phyloP scores from a whole-genome alignment of 768 basidiomycete genomes.

The Psilocybe azurescens region DNA sequence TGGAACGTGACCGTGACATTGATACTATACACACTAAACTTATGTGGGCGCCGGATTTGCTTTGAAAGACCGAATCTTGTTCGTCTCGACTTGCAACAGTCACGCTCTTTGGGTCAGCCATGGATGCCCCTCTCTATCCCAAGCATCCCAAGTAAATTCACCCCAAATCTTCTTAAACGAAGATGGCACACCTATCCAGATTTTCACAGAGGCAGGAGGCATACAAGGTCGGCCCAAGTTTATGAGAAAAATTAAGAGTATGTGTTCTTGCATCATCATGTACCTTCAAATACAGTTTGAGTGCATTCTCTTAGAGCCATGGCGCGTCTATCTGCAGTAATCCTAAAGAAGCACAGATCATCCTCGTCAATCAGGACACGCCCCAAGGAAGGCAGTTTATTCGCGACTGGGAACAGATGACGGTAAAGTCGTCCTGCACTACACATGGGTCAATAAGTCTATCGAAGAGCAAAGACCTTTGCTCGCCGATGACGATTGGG shows the following conservation, averaged over 20 bases:
- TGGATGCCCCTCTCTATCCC: constrained; percentile 22
- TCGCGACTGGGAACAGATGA: constrained; percentile 59
- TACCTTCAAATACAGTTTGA: no score
- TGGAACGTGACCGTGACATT: constrained; percentile 20
- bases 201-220: constrained; percentile 65
- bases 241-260: constrained; percentile 54
- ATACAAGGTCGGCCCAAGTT: constrained; percentile 55
- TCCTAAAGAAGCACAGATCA: constrained; percentile 56
- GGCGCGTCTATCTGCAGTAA: constrained; percentile 60
- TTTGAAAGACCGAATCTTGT: neutral
- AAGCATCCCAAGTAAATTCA: constrained; percentile 13
- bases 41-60: neutral
- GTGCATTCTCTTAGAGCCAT: no score
- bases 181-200: constrained; percentile 46
- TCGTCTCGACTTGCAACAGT: neutral
- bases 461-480: constrained; percentile 48
- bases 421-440: constrained; percentile 57
- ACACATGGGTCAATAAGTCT: constrained; percentile 57
- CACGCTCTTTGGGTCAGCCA: neutral
- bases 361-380: constrained; percentile 61
- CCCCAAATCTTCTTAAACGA: constrained; percentile 39
- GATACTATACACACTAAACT: neutral
- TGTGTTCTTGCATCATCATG: no score
- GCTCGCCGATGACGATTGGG: constrained; percentile 56
- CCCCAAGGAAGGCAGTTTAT: constrained; percentile 61